Base-by-base conservation (phyloP, 805 yeast genomes). In the Cyberlindnera japonica region DNA sequence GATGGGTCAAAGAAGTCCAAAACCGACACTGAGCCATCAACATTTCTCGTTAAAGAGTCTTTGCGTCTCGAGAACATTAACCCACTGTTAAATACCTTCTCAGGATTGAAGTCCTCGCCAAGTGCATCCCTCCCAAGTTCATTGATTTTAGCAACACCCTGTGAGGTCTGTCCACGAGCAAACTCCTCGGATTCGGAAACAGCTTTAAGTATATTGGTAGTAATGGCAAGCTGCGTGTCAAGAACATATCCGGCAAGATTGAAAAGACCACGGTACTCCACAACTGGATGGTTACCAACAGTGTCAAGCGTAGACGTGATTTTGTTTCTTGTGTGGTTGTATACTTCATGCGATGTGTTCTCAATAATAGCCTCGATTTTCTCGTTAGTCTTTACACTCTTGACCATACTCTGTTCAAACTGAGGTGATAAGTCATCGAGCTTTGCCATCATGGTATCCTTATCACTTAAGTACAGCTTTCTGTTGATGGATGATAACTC, bases 1-100 rank as follows among this genome's bases (percentile, higher is more conserved):
- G 83, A 72, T 5, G 95, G 86, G 50, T 90, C 95, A 55, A 90
- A 68, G 50, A 89, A 80, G 63, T 93, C 97, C n/a, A 69, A 39
- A 5, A 85, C 29, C 11, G 82, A 77, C 18, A 91, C 69, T 16
- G 75, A 72, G 19, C 77, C 77, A 35, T 75, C 69, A 20, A 90
- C 67, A 28, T 74, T 70, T 47, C 81, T 75, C 25, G 75, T 69
- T 24, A 80, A 62, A 5, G 72, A 60, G 53, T 93, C 96, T 28
- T 72, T 75, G 42, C 72, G 72, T 50, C 88, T 78, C 2, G 88
- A 77, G 54, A 89, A 91, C 98, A 93, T 93, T 28, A 83, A 72
- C 21, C 78, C 80, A 9, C 83, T 73, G 43, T 82, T 74, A 59
- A 87, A 87, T 8, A 71, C 71, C 38, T 79, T 75, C 38, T 79